Evolutionary conservation across 1,284 basidiomycete species (phyloP).

Genomic region (Tilletiaria anomala): DNA sequence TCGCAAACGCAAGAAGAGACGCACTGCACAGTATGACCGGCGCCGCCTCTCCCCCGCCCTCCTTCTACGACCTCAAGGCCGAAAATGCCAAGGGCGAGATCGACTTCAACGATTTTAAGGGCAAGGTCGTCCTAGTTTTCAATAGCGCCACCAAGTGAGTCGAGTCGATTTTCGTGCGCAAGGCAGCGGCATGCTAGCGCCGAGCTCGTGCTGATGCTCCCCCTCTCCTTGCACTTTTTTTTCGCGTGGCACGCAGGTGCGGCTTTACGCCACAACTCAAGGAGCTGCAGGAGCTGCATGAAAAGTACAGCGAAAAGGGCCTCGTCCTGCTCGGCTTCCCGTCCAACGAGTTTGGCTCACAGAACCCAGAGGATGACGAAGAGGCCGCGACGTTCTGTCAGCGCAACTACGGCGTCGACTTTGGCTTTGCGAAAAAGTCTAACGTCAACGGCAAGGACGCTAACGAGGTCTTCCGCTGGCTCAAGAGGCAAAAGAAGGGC

Average conservation of each 20-base stretch:
- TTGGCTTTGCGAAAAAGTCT: slow-evolving; percentile 40
- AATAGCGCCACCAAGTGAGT: slow-evolving; percentile 48
- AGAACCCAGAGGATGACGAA: slow-evolving; percentile 34
- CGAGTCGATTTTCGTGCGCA: too few species aligned
- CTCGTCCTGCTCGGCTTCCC: slow-evolving; percentile 70
- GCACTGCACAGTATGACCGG: too few species aligned
- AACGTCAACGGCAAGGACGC: slow-evolving; percentile 69
- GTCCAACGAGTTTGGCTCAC: slow-evolving; percentile 61
- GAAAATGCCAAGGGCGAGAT: slow-evolving; percentile 23
- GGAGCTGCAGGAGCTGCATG: slow-evolving; percentile 66
- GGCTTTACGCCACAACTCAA: slow-evolving; percentile 66
- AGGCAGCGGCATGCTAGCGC: not conserved
- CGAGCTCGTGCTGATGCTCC: not conserved
- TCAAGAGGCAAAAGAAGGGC: slow-evolving; percentile 64
- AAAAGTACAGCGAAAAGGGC: slow-evolving; percentile 64
- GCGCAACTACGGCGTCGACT: slow-evolving; percentile 38
- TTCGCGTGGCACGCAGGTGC: too few species aligned
- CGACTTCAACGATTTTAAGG: slow-evolving; percentile 39
- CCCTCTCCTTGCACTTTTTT: not conserved
- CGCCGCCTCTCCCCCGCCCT: too few species aligned
- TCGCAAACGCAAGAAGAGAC: too few species aligned
- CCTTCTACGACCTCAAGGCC: slow-evolving; percentile 36
- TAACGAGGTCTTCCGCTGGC: slow-evolving; percentile 70
- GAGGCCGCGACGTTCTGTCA: slow-evolving; percentile 4
- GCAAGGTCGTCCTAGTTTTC: slow-evolving; percentile 47